Base-by-base conservation (phyloP, 345 rosid species). In the Eucalyptus caleyi region DNA sequence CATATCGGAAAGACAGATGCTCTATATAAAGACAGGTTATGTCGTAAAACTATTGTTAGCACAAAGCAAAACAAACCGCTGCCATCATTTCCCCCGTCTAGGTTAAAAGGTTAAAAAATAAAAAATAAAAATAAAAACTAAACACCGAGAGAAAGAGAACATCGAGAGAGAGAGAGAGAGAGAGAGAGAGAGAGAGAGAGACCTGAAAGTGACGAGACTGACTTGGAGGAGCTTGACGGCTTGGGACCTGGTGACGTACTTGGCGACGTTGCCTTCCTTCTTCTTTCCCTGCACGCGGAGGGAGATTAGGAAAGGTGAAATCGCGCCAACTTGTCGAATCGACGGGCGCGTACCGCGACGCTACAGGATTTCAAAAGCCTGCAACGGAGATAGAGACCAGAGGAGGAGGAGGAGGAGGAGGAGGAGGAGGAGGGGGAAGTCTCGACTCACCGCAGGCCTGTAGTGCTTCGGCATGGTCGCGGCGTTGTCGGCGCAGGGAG, bases 221-320 rank as follows among this genome's bases (percentile, higher is more conserved):
- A 96, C 97, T 94, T 98, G 99, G 83, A 98, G 99, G 85, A 90
- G 93, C 92, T 95, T 96, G 88, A 95, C 92, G 26, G 98, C 97
- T 91, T 97, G 98, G 34, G 98, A 93, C 96, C 99, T 94, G 89
- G 99, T 96, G 92, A 95, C 89, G 91, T 96, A 97, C 92, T 95
- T 93, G 45, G 99, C 97, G 34, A 95, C 98, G 91, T 97, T 97
- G 86, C 99, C 99, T 93, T 97, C 99, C 94, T 94, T 98, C 92
- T 95, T 98, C 95, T 98, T 98, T 21, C 99, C 99, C 99, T 98
- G 93, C 4, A 89, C 90, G 88, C 44, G 42, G 88, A 86, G 9
- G 9, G 88, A 62, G 11, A 65, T 5, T 60, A 9, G 40, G 21
- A 45, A 89, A 34, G 42, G 50, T 40, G 27, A 19, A 89, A 32